Evolutionary conservation across 2,329 filamentous ascomycete genomes (phyloP), one percentile per base, ranked within the genome.

Genomic region (Diplocarpon mali): DNA sequence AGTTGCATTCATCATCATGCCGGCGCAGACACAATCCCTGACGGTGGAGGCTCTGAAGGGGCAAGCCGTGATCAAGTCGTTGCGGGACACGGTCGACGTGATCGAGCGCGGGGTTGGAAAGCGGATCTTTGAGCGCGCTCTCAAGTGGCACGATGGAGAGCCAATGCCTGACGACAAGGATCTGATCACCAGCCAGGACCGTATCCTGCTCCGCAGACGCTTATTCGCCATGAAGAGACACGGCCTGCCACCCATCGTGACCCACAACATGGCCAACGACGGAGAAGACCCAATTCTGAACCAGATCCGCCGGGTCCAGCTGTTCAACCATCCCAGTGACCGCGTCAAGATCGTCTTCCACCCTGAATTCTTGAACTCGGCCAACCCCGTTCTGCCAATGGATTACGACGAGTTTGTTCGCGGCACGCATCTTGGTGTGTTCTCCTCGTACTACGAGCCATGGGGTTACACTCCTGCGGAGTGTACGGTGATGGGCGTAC

Each of bases 391-490:
- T 2, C 73, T 98, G 29, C 89, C 92, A 14, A 74, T 98, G 60
- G 92, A 96, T 67, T 96, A 98, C 60, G 92, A 98, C 60, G 92
- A 98, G 64, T 98, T 98, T 62, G 92, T 98, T 36, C 86, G 92
- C 44, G 92, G 92, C 53, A 96, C 90, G 34, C 90, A 98, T 66
- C 69, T 98, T 61, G 92, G 92, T 58, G 80, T 98, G 46, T 98
- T 98, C 68, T 75, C 90, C 17, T 96, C 92, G 2, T 96, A 96
- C 75, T 98, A 98, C 65, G 92, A 98, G 69, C 92, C 92, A 8
- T 98, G 92, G 92, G 92, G 92, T 37, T 98, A 98, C 67, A 98
- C 92, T 2, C 92, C 90, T 0, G 90, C 92, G 42, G 92, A 96
- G 66, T 98, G 92, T 66, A 96, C 92, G 0, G 92, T 96, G 51